These are phyloP conservation scores for Fusarium clavum DNA, from an alignment of 2,329 filamentous ascomycete genomes.

Conservation along the genomic window DNA sequence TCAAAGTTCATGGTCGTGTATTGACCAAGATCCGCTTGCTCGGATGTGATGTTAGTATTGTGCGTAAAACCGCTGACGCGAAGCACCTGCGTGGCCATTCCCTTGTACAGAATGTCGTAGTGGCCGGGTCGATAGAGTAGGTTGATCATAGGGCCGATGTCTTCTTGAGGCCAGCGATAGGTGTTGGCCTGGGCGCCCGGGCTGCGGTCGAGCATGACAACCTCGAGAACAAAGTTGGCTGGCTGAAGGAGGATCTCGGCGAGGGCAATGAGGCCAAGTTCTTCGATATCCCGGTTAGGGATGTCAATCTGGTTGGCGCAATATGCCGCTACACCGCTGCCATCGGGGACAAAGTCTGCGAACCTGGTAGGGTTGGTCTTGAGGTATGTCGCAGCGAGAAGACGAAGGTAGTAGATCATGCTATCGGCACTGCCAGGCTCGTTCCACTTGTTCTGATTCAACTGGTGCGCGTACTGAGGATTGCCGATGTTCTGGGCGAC, in stretches of 20 bases:
- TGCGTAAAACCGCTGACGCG: slow-evolving; percentile 61
- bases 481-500: slow-evolving; percentile 70
- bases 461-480: slow-evolving; percentile 64
- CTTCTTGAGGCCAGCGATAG: slow-evolving; percentile 71
- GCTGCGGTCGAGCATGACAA: slow-evolving; percentile 91
- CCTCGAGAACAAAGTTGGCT: slow-evolving; percentile 82
- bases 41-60: slow-evolving; percentile 57
- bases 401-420: slow-evolving; percentile 86
- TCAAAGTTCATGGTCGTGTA: slow-evolving; percentile 59
- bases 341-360: slow-evolving; percentile 75
- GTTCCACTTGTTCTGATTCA: slow-evolving; percentile 79
- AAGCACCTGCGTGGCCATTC: slow-evolving; percentile 63
- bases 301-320: slow-evolving; percentile 78
- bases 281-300: slow-evolving; percentile 85
- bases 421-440: slow-evolving; percentile 72
- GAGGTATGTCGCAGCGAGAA: slow-evolving; percentile 87
- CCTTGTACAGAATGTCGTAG: slow-evolving; percentile 91
- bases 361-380: slow-evolving; percentile 78
- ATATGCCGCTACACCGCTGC: slow-evolving; percentile 73
- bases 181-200: slow-evolving; percentile 80
- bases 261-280: slow-evolving; percentile 83
- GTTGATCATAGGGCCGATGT: slow-evolving; percentile 65
- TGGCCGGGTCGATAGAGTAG: slow-evolving; percentile 80
- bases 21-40: slow-evolving; percentile 53
- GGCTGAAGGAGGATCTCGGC: slow-evolving; percentile 83